A percentile compares a stretch with the other conserved stretches of the same genome.
Evolutionary conservation across 768 basidiomycete genomes (phyloP).

Genomic region (Hysterangium stoloniferum): DNA sequence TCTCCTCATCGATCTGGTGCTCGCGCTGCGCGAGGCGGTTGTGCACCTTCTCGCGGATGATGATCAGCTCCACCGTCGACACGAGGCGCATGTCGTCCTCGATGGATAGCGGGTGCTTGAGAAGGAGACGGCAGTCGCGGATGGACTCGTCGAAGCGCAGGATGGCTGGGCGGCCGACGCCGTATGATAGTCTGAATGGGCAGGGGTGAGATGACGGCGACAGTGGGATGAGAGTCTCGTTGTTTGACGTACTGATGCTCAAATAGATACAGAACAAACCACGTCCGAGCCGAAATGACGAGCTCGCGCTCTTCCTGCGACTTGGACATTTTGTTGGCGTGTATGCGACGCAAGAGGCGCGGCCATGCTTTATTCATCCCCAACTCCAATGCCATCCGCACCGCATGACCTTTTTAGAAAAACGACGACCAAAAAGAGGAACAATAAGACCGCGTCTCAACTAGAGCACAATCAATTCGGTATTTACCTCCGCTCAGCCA

Average conservation of each 20-base stretch:
- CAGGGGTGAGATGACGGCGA: not conserved
- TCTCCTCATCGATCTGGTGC: conserved; percentile 60
- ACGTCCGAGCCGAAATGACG: conserved; percentile 75
- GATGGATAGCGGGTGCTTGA: conserved; percentile 83
- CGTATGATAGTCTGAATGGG: conserved; percentile 73
- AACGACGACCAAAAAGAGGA: conserved; percentile 22
- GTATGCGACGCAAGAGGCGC: conserved; percentile 69
- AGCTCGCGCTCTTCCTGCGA: conserved; percentile 66
- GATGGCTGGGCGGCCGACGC: conserved; percentile 88
- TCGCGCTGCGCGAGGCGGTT: conserved; percentile 72
- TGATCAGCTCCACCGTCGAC: conserved; percentile 90
- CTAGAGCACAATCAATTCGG: not conserved
- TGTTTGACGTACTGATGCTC: conserved; percentile 93
- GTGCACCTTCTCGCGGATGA: conserved; percentile 78
- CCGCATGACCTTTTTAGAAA: conserved; percentile 59
- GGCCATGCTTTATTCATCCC: conserved; percentile 90
- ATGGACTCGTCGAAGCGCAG: conserved; percentile 91
- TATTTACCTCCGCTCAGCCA: conserved; percentile 70
- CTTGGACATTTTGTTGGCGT: conserved; percentile 47
- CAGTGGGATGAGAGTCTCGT: not conserved
- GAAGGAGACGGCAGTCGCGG: conserved; percentile 64
- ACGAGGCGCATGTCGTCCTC: conserved; percentile 93
- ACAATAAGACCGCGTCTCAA: conserved; percentile 15
- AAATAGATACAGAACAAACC: conserved; percentile 91
- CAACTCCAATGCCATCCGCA: conserved; percentile 92